phyloP scores from a whole-genome alignment of 2,329 filamentous ascomycete genomes.

The Cordyceps cicadae region DNA sequence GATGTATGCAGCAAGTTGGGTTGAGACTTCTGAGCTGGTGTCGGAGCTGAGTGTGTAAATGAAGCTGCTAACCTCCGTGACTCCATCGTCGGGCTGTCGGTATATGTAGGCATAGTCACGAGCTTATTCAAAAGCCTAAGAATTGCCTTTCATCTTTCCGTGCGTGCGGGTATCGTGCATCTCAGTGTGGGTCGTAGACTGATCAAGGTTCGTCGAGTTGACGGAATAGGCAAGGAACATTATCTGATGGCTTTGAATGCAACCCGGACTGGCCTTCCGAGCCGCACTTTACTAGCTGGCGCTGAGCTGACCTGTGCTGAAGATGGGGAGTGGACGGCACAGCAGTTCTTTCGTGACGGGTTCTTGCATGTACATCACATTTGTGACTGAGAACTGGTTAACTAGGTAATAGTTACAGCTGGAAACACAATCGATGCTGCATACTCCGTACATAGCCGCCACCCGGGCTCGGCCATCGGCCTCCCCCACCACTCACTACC shows the following conservation, averaged over 20 bases:
- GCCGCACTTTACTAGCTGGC: background rate
- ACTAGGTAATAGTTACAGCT: background rate
- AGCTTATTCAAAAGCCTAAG: background rate
- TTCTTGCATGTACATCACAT: background rate
- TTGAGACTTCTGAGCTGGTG: conserved; percentile 2
- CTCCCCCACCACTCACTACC: background rate
- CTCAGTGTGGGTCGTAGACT: background rate
- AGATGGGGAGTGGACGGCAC: background rate
- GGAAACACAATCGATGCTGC: background rate
- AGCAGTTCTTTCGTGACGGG: background rate
- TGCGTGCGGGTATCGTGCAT: background rate
- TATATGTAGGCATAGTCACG: background rate
- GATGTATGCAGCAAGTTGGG: background rate
- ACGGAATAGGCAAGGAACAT: background rate
- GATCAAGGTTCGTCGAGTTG: background rate
- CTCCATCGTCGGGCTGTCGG: conserved; percentile 7
- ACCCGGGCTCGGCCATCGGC: background rate
- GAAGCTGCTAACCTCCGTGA: background rate
- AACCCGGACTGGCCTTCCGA: background rate
- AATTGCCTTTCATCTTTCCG: background rate
- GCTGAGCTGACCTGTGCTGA: background rate
- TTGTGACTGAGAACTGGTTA: background rate
- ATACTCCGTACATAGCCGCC: background rate
- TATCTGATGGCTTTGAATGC: background rate
- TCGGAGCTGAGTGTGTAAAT: background rate